phyloP scores from a whole-genome alignment of 305 asterid species.

The Plantago rigida region DNA sequence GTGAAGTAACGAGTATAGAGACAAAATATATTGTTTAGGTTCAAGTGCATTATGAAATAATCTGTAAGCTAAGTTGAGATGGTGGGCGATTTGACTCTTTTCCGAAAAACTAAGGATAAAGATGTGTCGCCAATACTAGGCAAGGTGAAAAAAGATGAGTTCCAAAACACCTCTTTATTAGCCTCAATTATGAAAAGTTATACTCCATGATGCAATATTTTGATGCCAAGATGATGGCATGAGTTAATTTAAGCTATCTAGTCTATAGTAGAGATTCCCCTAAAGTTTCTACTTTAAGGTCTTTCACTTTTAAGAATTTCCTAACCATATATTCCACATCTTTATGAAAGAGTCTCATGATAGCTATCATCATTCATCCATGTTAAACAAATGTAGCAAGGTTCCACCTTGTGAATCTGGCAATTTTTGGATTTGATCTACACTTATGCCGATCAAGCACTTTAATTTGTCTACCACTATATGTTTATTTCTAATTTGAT shows the following conservation, averaged over 20 bases:
- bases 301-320: not conserved
- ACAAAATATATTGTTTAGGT: no score
- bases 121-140: no score
- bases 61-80: no score
- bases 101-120: no score
- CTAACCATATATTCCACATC: not conserved
- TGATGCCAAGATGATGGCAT: not conserved
- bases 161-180: not conserved
- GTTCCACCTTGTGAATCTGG: not conserved
- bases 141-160: not conserved
- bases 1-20: no score
- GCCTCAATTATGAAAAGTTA: not conserved
- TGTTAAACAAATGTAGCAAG: not conserved
- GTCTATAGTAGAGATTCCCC: not conserved
- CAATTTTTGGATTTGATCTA: not conserved
- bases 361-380: not conserved
- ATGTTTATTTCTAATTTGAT: not conserved
- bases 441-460: slow-evolving; percentile 8
- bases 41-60: no score
- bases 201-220: not conserved
- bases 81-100: no score
- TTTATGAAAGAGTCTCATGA: not conserved
- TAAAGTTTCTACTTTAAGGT: not conserved
- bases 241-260: not conserved
- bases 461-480: slow-evolving; percentile 13